A percentile compares a stretch with the other conserved stretches of the same genome.
phyloP scores from a whole-genome alignment of 305 asterid genomes.

The Fraxinus xanthoxyloides region DNA sequence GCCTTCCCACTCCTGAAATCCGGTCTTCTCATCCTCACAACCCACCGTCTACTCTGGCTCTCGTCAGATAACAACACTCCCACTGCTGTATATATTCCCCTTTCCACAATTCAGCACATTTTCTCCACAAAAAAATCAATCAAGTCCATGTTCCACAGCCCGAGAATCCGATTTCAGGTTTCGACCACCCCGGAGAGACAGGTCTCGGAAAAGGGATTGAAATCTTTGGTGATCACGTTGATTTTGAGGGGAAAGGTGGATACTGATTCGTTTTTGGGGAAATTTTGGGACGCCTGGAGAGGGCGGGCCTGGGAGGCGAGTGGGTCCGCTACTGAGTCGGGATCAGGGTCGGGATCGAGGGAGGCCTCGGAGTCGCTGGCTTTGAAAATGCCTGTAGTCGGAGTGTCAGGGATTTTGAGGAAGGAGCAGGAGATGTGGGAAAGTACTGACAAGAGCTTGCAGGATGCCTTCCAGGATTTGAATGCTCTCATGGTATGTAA shows the following conservation, averaged over 20 bases:
- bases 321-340: constrained; percentile 33
- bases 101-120: constrained; percentile 55
- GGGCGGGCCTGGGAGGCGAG: constrained; percentile 68
- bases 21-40: constrained; percentile 71
- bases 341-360: constrained; percentile 31
- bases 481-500: constrained; percentile 90
- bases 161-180: constrained; percentile 76
- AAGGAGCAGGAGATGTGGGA: constrained; percentile 99
- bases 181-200: constrained; percentile 49
- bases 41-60: constrained; percentile 76
- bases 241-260: constrained; percentile 67
- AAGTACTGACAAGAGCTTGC: constrained; percentile 94
- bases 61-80: constrained; percentile 42
- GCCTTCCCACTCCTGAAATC: constrained; percentile 70
- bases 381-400: constrained; percentile 72
- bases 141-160: constrained; percentile 80
- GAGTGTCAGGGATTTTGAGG: constrained; percentile 87
- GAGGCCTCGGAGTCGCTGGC: constrained; percentile 44
- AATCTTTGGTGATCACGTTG: constrained; percentile 48
- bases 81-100: constrained; percentile 47
- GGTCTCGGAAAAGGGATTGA: constrained; percentile 38
- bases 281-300: constrained; percentile 86
- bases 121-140: constrained; percentile 57
- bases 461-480: constrained; percentile 96
- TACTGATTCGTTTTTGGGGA: constrained; percentile 64